Percentiles rank a stretch among this genome's conserved stretches.
These are phyloP conservation scores for Podila minutissima DNA, from an alignment of 192 early-diverging fungal genomes.

Conservation along the genomic window DNA sequence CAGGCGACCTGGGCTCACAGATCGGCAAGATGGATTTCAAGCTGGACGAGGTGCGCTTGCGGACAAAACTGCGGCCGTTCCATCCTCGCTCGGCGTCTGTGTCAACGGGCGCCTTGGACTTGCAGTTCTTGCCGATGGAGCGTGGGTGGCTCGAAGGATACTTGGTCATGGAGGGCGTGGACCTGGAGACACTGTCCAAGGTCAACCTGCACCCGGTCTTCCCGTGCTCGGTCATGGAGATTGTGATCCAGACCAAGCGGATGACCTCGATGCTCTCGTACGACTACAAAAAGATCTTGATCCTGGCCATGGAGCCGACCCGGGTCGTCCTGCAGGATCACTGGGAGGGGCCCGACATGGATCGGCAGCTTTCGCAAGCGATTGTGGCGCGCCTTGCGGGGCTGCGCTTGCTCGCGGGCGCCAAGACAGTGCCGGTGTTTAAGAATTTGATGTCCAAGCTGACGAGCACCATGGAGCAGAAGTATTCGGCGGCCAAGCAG, in stretches of 20 bases:
- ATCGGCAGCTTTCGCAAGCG: conserved; percentile 24
- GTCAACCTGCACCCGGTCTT: conserved; percentile 21
- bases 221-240: conserved; percentile 52
- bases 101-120: conserved; percentile 53
- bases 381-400: conserved; percentile 30
- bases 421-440: conserved; percentile 49
- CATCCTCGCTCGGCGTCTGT: conserved; percentile 50
- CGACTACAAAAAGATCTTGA: conserved; percentile 79
- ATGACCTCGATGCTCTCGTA: conserved; percentile 72
- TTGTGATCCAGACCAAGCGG: conserved; percentile 56
- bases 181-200: conserved; percentile 33
- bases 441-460: conserved; percentile 27
- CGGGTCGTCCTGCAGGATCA: conserved; percentile 55
- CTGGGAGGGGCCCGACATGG: conserved; percentile 55
- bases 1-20: conserved; percentile 70
- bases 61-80: conserved; percentile 52
- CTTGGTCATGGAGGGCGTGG: conserved; percentile 54
- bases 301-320: conserved; percentile 66
- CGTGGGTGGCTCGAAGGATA: conserved; percentile 67
- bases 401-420: conserved; percentile 28
- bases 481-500: conserved; percentile 27
- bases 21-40: conserved; percentile 66
- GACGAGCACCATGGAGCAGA: conserved; percentile 35
- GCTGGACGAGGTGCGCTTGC: conserved; percentile 56
- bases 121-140: conserved; percentile 50